Conservation (phyloP, 1,284 basidiomycete species). For the Sutorius eximius region DNA sequence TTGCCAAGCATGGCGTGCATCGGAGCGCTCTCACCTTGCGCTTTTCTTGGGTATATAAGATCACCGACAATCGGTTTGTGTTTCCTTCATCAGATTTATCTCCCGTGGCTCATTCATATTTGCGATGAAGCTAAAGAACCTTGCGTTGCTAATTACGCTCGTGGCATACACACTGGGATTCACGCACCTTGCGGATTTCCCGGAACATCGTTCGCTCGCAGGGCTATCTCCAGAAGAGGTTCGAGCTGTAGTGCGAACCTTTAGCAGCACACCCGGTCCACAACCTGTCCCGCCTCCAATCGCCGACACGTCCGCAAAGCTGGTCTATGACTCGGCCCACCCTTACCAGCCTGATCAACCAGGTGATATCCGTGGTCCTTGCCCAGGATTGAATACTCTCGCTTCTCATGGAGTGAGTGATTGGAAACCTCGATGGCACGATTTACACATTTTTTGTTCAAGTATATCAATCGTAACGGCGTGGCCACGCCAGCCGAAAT, state of each 20-base stretch:
- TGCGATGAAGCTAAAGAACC: slow-evolving; percentile 14
- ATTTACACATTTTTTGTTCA: background rate
- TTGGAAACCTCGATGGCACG: background rate
- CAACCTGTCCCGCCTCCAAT: slow-evolving; percentile 26
- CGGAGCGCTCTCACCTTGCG: background rate
- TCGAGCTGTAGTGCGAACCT: slow-evolving; percentile 10
- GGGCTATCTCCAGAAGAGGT: slow-evolving; percentile 21
- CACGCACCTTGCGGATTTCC: slow-evolving; percentile 17
- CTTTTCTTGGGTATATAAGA: slow-evolving; percentile 14
- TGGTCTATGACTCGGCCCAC: slow-evolving; percentile 25
- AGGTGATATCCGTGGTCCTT: slow-evolving; percentile 42
- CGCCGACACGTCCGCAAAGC: slow-evolving; percentile 29
- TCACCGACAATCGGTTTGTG: background rate
- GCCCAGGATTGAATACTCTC: slow-evolving; percentile 48
- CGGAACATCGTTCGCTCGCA: slow-evolving; percentile 21
- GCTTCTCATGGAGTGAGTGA: slow-evolving; percentile 43
- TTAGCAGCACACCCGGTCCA: slow-evolving; percentile 23
- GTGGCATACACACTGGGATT: slow-evolving; percentile 14
- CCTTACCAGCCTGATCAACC: slow-evolving; percentile 18
- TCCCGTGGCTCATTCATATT: background rate
- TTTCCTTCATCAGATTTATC: background rate
- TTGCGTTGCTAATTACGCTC: slow-evolving; percentile 7
- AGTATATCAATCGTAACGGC: slow-evolving; percentile 26
- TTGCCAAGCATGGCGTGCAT: too few relatives aligned
- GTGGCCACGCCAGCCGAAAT: slow-evolving; percentile 27